These are phyloP conservation scores for Afroboletus lepidellus DNA, from an alignment of 1,284 basidiomycete species.

Conservation along the genomic window DNA sequence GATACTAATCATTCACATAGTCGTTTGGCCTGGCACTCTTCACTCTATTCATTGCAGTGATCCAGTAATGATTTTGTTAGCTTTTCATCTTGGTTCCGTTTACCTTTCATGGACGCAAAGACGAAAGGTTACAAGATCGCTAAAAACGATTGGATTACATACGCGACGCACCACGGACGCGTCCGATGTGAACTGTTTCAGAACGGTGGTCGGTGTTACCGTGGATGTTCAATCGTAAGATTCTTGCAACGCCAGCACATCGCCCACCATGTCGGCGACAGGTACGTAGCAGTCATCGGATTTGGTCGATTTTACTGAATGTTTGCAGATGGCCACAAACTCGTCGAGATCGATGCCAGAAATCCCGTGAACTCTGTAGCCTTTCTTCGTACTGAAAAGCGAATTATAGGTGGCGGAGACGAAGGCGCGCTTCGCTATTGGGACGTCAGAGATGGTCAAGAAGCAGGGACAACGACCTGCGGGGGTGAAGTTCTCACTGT, in stretches of 20 bases:
- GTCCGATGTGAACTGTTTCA: too few relatives aligned
- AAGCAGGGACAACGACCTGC: background rate
- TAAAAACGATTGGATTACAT: too few relatives aligned
- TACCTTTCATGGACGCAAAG: too few relatives aligned
- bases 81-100: too few relatives aligned
- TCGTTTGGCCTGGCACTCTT: too few relatives aligned
- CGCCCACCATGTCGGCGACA: background rate
- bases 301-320: background rate
- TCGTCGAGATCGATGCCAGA: constrained; percentile 12
- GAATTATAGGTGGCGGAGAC: background rate
- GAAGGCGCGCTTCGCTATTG: constrained; percentile 1
- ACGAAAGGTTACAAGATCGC: too few relatives aligned
- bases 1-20: too few relatives aligned
- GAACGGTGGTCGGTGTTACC: background rate
- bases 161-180: too few relatives aligned
- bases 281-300: background rate
- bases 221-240: background rate
- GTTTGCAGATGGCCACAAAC: background rate
- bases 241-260: background rate
- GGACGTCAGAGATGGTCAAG: background rate
- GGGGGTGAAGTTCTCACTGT: constrained; percentile 10
- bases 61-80: too few relatives aligned
- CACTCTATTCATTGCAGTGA: too few relatives aligned
- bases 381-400: background rate
- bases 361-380: constrained; percentile 3